Evolutionary conservation across 1,139 yeast genomes (phyloP), one percentile per base, ranked within the genome.

Genomic region (Chernovozyma aurita): DNA sequence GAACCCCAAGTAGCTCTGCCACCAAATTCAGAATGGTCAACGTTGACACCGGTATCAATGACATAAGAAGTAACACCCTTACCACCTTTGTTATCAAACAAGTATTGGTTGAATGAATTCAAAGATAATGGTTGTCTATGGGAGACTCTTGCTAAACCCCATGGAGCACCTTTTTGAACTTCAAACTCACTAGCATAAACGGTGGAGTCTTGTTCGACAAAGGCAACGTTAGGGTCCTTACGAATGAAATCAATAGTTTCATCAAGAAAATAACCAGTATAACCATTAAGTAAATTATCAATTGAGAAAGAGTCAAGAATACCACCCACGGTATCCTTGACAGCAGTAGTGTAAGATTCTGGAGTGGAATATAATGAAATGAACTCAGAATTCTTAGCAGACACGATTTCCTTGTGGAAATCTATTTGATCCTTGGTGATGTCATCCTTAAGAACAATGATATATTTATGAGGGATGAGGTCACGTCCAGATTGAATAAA

Each of bases 1-100:
- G 81, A 76, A 52, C 97, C 97, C 97, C 97, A 90, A 33, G 53
- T 56, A 44, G 97, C 98, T 63, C 98, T 84, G 43, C 95, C 95
- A 39, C 73, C 90, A 54, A 90, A 88, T 55, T 88, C 95, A 38
- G 68, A 75, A 63, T 88, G 97, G 42, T 75, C 70, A 38, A 83
- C 70, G 54, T 85, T 83, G 60, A 90, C 75, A 67, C 97, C 97
- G 32, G 97, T 90, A 65, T 90, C 97, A 52, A 90, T 82, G 42
- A 90, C 84, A 52, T 80, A 82, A n/a, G 95, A 79, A 31, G 95
- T 87, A 41, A 90, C 96, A 57, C 95, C 97, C 53, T 80, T 77
- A 50, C 97, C 97, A 42, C 86, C 97, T 38, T 78, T 82, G 47
- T 70, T 72, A 54, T 88, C 95, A 62, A 76, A 87, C 45, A 85